phyloP scores from a whole-genome alignment of 495 filamentous ascomycete genomes.

The Sordaria brevicollis region DNA sequence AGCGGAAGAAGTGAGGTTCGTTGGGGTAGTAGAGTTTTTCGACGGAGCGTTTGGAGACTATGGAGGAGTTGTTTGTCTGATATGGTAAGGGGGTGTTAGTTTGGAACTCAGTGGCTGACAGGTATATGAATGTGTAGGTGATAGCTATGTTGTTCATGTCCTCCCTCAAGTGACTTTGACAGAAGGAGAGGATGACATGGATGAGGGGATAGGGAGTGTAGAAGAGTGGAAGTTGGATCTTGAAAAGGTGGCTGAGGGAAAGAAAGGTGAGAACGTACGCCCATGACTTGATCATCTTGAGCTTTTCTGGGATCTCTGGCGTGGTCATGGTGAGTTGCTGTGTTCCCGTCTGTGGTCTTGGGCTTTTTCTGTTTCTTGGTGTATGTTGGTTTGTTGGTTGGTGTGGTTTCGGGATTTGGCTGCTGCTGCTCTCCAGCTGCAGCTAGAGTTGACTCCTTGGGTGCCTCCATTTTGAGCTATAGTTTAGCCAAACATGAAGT shows the following conservation, averaged over 20 bases:
- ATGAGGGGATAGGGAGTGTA: not conserved
- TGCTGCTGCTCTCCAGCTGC: not conserved
- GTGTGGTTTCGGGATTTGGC: not conserved
- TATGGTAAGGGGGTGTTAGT: not conserved
- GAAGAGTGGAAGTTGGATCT: no score
- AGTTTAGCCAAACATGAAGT: not conserved
- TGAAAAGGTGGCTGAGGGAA: no score
- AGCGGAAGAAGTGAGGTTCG: constrained; percentile 71
- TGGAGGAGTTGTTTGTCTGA: constrained; percentile 82
- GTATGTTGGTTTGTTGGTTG: not conserved
- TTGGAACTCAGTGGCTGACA: not conserved
- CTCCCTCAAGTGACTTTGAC: no score
- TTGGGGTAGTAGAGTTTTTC: constrained; percentile 68
- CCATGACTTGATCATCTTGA: constrained; percentile 61
- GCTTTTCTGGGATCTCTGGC: constrained; percentile 8
- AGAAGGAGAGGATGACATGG: not conserved
- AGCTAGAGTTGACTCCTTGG: not conserved
- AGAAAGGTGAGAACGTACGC: constrained; percentile 33
- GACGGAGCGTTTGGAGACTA: constrained; percentile 82
- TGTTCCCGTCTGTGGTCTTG: not conserved
- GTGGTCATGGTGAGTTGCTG: not conserved
- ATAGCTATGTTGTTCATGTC: no score
- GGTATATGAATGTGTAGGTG: no score
- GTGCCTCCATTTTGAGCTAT: not conserved
- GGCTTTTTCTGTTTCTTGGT: not conserved